Percentiles rank a stretch among this genome's conserved stretches.
Conservation (phyloP, 208 protist species). For the Leishmania lainsoni region DNA sequence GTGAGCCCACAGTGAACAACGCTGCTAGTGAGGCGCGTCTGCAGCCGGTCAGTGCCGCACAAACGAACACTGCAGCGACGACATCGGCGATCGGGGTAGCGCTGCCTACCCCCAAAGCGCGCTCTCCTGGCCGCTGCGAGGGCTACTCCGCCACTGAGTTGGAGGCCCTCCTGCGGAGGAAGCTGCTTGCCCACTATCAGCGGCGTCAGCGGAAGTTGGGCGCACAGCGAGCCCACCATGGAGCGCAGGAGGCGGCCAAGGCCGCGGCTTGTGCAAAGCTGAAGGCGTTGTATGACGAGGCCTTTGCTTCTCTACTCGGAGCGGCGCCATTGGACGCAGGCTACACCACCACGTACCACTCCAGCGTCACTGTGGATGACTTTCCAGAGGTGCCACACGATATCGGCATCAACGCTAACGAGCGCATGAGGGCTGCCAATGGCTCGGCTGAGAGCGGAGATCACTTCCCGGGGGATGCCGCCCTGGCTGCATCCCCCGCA, state of each 20-base stretch:
- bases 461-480: background rate
- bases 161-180: conserved; percentile 52
- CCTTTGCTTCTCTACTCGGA: conserved; percentile 21
- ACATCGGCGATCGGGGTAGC: background rate
- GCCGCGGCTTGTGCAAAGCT: conserved; percentile 37
- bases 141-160: conserved; percentile 51
- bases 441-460: background rate
- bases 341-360: conserved; percentile 12
- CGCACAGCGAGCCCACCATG: conserved; percentile 31
- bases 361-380: background rate
- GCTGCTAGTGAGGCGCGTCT: conserved; percentile 12
- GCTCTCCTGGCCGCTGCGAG: conserved; percentile 18
- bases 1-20: background rate
- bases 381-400: background rate
- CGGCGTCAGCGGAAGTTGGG: conserved; percentile 44
- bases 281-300: conserved; percentile 48
- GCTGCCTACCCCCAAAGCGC: conserved; percentile 9
- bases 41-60: conserved; percentile 1
- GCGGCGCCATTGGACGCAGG: conserved; percentile 3
- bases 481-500: background rate
- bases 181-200: conserved; percentile 51
- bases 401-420: background rate
- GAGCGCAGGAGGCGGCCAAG: conserved; percentile 34
- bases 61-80: background rate
- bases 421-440: background rate